Evolutionary conservation across 495 filamentous ascomycete species (phyloP).

Genomic region (Sphaerosporella brunnea): DNA sequence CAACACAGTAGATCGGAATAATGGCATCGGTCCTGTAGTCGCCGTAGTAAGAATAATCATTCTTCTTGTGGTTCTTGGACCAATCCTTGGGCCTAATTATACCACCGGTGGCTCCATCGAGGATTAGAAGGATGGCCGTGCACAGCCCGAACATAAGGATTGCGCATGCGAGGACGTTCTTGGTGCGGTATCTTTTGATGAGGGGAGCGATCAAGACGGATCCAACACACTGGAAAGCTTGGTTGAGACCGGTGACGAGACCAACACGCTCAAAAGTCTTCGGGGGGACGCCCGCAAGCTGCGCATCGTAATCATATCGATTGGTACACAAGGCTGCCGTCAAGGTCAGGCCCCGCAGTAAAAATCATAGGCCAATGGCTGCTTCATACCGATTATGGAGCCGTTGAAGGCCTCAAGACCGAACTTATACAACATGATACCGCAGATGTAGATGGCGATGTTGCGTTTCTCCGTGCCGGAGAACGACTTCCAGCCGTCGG

Average conservation of each 20-base stretch:
- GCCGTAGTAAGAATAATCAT: slow-evolving; percentile 31
- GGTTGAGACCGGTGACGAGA: slow-evolving; percentile 31
- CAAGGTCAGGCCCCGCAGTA: neutral
- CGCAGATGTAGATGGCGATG: slow-evolving; percentile 29
- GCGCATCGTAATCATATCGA: slow-evolving; percentile 29
- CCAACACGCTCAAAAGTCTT: slow-evolving; percentile 31
- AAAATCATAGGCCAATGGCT: neutral
- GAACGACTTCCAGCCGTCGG: slow-evolving; percentile 7
- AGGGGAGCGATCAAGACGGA: slow-evolving; percentile 33
- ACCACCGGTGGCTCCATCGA: slow-evolving; percentile 31
- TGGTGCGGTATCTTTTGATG: slow-evolving; percentile 30
- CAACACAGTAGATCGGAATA: slow-evolving; percentile 30
- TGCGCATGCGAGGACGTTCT: slow-evolving; percentile 27
- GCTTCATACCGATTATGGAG: slow-evolving; percentile 25
- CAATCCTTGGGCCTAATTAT: slow-evolving; percentile 25
- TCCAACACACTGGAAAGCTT: slow-evolving; percentile 32
- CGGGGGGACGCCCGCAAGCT: slow-evolving; percentile 23
- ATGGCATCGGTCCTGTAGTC: slow-evolving; percentile 30
- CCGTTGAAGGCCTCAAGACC: slow-evolving; percentile 34
- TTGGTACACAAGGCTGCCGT: slow-evolving; percentile 22
- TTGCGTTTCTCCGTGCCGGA: slow-evolving; percentile 18
- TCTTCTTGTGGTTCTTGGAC: slow-evolving; percentile 20
- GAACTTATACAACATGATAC: slow-evolving; percentile 33
- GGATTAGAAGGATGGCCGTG: slow-evolving; percentile 27
- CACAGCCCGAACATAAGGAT: slow-evolving; percentile 30